Base-by-base conservation (phyloP, 2,329 filamentous ascomycete species). In the Aspergillus ochraceoroseus region DNA sequence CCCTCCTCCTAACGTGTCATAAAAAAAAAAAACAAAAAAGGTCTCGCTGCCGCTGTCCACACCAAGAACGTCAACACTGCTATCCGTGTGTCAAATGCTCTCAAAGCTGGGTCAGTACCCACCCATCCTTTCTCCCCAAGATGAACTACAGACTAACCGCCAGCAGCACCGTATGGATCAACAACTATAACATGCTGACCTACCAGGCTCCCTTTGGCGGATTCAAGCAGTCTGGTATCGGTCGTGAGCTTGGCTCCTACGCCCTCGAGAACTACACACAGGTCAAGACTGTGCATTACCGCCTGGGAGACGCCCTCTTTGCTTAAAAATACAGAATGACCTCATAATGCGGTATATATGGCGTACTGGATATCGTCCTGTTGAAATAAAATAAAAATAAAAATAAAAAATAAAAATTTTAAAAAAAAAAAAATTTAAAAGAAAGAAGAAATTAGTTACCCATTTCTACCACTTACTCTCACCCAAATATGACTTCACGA, bases 41-140 rank as follows among this genome's bases (percentile, higher is more conserved):
- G 53, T 47, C 76, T 90, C 26, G 85, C 85, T 39, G 82, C 84
- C 18, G 84, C 81, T 39, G 72, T 89, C 14, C 86, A 87, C 80
- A 89, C 85, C 22, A 75, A 68, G 48, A 81, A 87, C 63, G 70
- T 89, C 56, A 87, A 85, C 76, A 89, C 83, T 0, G 85, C 86
- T 55, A 77, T 92, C 57, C 76, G 83, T 22, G 80, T 87, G 2
- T 79, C 83, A 36, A 83, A 86, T 57, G 72, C 72, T 30, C 73
- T 89, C 47, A 73, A 77, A 42, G 82, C 85, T 0, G 87, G 87
- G 57, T 60, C 41, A 55, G 57, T 77, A 49, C 78, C 75, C 72
- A 59, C n/a, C n/a, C n/a, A n/a, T n/a, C n/a, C n/a, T n/a, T n/a
- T n/a, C n/a, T n/a, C n/a, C n/a, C n/a, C n/a, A n/a, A n/a, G n/a